A percentile compares a stretch with the other conserved stretches of the same genome.
Evolutionary conservation across 2,329 filamentous ascomycete genomes (phyloP).

Genomic region (Diaporthe ilicicola): DNA sequence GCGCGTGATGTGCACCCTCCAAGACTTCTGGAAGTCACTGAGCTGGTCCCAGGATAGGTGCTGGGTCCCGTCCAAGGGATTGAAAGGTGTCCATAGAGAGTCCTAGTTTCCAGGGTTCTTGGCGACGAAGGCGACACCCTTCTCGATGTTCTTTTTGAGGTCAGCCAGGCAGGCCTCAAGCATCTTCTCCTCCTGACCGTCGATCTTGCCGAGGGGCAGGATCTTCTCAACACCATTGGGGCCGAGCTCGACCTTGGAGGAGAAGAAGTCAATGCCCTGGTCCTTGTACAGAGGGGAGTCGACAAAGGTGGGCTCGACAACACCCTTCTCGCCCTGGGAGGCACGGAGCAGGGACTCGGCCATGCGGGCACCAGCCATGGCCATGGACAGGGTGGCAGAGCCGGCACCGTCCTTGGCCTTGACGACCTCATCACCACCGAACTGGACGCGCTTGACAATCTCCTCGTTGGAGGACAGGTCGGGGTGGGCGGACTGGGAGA

Average conservation of each 20-base stretch:
- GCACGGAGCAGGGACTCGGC: slow-evolving; percentile 95
- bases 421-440: slow-evolving; percentile 98
- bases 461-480: slow-evolving; percentile 80
- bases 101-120: slow-evolving; percentile 66
- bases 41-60: background rate
- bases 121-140: slow-evolving; percentile 75
- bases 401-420: slow-evolving; percentile 98
- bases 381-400: slow-evolving; percentile 98
- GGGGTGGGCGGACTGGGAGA: slow-evolving; percentile 91
- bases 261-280: slow-evolving; percentile 97
- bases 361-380: slow-evolving; percentile 86
- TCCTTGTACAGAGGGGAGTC: slow-evolving; percentile 98
- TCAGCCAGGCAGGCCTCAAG: slow-evolving; percentile 85
- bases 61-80: background rate
- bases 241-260: slow-evolving; percentile 93
- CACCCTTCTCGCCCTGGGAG: slow-evolving; percentile 90
- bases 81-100: background rate
- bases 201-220: slow-evolving; percentile 83
- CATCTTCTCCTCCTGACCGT: slow-evolving; percentile 87
- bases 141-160: slow-evolving; percentile 94
- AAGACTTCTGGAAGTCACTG: background rate
- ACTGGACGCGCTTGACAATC: slow-evolving; percentile 95
- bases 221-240: slow-evolving; percentile 97
- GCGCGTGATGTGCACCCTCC: background rate
- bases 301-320: slow-evolving; percentile 96